These are phyloP conservation scores for Leucocoprinus birnbaumii DNA, from an alignment of 768 basidiomycete species.

Conservation along the genomic window DNA sequence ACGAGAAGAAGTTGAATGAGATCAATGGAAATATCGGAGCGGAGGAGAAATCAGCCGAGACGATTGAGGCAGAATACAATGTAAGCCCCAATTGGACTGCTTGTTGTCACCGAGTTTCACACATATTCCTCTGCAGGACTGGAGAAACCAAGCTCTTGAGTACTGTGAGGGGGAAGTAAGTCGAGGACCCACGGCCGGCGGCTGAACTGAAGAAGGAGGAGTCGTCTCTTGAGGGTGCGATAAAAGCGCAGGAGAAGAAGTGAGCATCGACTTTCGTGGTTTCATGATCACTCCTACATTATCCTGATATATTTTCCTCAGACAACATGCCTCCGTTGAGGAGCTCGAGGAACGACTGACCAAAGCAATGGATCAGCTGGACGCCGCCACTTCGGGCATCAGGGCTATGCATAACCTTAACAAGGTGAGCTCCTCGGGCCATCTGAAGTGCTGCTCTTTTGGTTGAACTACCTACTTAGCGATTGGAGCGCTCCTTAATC, in stretches of 20 bases:
- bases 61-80: conserved; percentile 60
- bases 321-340: conserved; percentile 76
- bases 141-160: conserved; percentile 61
- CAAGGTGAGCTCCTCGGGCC: conserved; percentile 41
- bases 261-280: conserved; percentile 24
- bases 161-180: conserved; percentile 59
- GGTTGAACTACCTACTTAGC: conserved; percentile 34
- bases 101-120: not conserved
- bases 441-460: not conserved
- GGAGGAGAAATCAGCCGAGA: conserved; percentile 42
- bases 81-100: conserved; percentile 32
- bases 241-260: conserved; percentile 67
- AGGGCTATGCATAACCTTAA: conserved; percentile 63
- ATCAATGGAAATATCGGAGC: conserved; percentile 44
- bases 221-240: conserved; percentile 57
- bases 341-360: conserved; percentile 74
- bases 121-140: conserved; percentile 36
- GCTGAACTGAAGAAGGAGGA: conserved; percentile 59
- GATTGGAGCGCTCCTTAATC: conserved; percentile 62
- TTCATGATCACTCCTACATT: too few species aligned
- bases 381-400: conserved; percentile 60
- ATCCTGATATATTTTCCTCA: conserved; percentile 25
- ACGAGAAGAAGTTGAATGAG: conserved; percentile 45
- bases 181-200: conserved; percentile 54
- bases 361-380: conserved; percentile 54